phyloP scores from a whole-genome alignment of 1,284 basidiomycete species.

The Cutaneotrichosporon curvatum region DNA sequence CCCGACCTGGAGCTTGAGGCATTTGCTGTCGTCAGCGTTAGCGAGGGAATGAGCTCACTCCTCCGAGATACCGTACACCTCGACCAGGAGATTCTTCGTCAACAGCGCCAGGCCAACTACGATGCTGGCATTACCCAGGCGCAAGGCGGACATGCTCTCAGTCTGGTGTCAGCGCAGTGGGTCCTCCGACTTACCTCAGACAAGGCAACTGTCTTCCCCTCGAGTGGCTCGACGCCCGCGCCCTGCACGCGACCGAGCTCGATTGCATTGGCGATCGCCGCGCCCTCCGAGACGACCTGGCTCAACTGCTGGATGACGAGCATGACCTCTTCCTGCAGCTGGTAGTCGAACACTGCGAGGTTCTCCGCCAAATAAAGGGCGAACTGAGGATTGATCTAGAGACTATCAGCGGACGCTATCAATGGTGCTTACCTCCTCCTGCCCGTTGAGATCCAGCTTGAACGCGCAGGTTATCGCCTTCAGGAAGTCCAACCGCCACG shows the following conservation, averaged over 20 bases:
- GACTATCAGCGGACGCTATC: conserved; percentile 23
- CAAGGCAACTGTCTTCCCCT: conserved; percentile 21
- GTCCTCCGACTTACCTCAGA: conserved; percentile 14
- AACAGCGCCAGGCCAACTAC: conserved; percentile 73
- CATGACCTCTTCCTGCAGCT: conserved; percentile 85
- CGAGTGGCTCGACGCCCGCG: conserved; percentile 34
- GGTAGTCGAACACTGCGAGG: conserved; percentile 84
- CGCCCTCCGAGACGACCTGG: conserved; percentile 70
- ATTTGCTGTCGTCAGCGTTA: conserved; percentile 54
- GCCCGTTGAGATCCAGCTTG: conserved; percentile 53
- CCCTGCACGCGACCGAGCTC: conserved; percentile 23
- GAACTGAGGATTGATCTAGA: conserved; percentile 70
- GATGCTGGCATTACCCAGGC: conserved; percentile 53
- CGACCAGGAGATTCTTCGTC: conserved; percentile 74
- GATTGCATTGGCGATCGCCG: conserved; percentile 58
- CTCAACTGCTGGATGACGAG: conserved; percentile 76
- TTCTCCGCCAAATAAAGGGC: conserved; percentile 90
- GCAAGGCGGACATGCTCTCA: conserved; percentile 23
- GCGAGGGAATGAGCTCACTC: conserved; percentile 52
- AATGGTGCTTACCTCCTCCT: conserved; percentile 44
- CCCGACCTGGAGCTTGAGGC: conserved; percentile 60
- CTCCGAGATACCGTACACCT: conserved; percentile 72
- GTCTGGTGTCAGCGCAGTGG: conserved; percentile 2
- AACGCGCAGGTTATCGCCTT: conserved; percentile 73
- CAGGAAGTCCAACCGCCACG: conserved; percentile 74